phyloP scores from a whole-genome alignment of 2,329 filamentous ascomycete genomes.

The Nothophaeocryptopus gaeumannii region DNA sequence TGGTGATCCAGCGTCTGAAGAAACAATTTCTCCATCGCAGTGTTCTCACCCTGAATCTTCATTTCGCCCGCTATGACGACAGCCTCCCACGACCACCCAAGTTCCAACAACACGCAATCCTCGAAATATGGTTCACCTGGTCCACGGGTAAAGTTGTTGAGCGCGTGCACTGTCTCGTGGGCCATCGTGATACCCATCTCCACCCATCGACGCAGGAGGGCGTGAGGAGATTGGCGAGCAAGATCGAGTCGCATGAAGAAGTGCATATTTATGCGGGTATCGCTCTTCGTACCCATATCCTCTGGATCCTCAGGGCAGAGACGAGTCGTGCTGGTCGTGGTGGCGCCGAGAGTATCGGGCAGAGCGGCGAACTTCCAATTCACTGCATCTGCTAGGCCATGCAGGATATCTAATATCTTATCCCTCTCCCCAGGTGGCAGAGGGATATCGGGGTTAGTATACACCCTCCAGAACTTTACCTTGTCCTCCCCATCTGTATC shows the following conservation, averaged over 20 bases:
- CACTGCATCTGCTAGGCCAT: not conserved
- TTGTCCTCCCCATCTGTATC: too few species aligned
- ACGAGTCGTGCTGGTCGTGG: too few species aligned
- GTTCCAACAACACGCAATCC: not conserved
- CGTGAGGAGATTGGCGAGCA: not conserved
- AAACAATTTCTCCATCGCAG: not conserved
- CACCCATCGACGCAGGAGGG: not conserved
- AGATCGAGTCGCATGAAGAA: not conserved
- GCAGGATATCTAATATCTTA: not conserved
- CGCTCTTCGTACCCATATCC: not conserved
- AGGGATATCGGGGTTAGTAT: not conserved
- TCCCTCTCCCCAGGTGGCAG: not conserved
- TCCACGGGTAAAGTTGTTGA: not conserved
- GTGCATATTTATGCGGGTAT: not conserved
- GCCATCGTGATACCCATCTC: not conserved
- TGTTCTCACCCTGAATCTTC: not conserved
- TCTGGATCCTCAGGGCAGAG: too few species aligned
- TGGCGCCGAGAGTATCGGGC: too few species aligned
- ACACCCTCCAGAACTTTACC: not conserved
- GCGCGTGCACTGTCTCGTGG: not conserved
- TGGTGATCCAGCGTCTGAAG: not conserved
- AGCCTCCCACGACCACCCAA: not conserved
- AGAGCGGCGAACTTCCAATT: not conserved
- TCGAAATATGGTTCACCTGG: not conserved
- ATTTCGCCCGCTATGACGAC: not conserved